These are phyloP conservation scores for Globisporangium polare DNA, from an alignment of 352 stramenopile genomes.

Conservation along the genomic window DNA sequence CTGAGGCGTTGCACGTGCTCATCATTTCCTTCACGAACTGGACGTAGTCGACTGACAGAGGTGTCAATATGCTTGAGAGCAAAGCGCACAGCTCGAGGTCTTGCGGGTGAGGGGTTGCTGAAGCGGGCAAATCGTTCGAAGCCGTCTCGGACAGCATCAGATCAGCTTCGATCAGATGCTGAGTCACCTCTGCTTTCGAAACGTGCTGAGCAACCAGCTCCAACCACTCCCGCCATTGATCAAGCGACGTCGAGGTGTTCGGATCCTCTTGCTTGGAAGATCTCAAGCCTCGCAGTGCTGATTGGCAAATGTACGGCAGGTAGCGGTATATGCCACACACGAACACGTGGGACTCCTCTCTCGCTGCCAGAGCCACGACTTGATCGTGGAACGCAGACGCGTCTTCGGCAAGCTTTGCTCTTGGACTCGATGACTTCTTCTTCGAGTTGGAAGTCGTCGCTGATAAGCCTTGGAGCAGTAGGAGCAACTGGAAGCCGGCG, in stretches of 20 bases:
- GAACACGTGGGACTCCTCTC: conserved; percentile 24
- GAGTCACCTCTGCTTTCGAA: conserved; percentile 45
- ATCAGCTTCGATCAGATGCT: conserved; percentile 53
- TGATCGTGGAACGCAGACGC: conserved; percentile 38
- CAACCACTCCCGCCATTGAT: conserved; percentile 52
- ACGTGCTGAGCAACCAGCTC: conserved; percentile 35
- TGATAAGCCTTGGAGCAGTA: conserved; percentile 38
- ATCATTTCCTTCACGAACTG: conserved; percentile 37
- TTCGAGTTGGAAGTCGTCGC: neutral
- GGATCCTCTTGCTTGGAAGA: conserved; percentile 9
- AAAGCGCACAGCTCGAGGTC: conserved; percentile 38
- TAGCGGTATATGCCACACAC: conserved; percentile 40
- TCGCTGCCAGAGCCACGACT: conserved; percentile 32
- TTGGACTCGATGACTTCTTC: neutral
- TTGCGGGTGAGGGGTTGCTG: conserved; percentile 11
- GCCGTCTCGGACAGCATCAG: conserved; percentile 28
- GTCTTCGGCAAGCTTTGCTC: conserved; percentile 13
- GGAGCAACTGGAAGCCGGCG: conserved; percentile 40
- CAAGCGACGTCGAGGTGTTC: conserved; percentile 17
- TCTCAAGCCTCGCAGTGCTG: conserved; percentile 34
- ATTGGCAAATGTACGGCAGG: conserved; percentile 57
- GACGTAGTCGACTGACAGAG: conserved; percentile 47
- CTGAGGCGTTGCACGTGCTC: conserved; percentile 25
- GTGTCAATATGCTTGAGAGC: conserved; percentile 34
- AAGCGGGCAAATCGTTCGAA: neutral